Base-by-base conservation (phyloP, 1,139 yeast genomes). In the Yamadazyma friedrichii region DNA sequence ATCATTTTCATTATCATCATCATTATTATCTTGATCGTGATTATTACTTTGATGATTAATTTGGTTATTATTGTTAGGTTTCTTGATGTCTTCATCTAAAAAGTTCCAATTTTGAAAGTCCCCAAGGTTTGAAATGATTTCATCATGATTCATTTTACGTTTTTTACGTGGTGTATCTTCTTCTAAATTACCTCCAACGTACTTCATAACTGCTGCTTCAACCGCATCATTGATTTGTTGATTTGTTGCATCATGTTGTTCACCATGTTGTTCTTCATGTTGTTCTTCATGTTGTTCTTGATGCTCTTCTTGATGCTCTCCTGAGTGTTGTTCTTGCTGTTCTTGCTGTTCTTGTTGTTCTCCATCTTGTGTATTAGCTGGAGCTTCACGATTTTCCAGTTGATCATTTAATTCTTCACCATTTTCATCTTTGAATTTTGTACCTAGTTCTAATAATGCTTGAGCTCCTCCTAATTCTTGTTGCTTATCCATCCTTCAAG, bases 201-300 rank as follows among this genome's bases (percentile, higher is more conserved):
- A 77, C 43, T 78, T 74, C 79, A 84, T 71, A 28, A 84, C 88
- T 0, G 88, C 91, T n/a, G 85, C 89, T 51, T 79, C 85, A 6
- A 80, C 85, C 3, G 81, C 79, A 50, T 74, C 79, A 42, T 69
- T 70, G 25, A 70, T 57, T 51, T 69, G 75, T 41, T 70, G 74
- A 46, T 65, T 64, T 5, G 64, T 65, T 16, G 58, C 57, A 20
- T 33, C 36, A 26, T 26, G 31, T 11, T 31, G 9, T 6, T 13
- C 34, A 11, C n/a, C 15, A 25, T 25, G 11, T 11, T 15, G 22
- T 9, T 31, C 33, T 24, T 43, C 50, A 22, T 38, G 25, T 12
- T 42, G 40, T 3, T 37, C 46, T 10, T 45, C 49, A 6, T 39
- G 45, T 2, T 35, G 42, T 13, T 35, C 49, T 15, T 42, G 45